Percentiles rank a stretch among this genome's conserved stretches.
These are phyloP conservation scores for Schwanniomyces vanrijiae DNA, from an alignment of 805 yeast species.

Conservation along the genomic window DNA sequence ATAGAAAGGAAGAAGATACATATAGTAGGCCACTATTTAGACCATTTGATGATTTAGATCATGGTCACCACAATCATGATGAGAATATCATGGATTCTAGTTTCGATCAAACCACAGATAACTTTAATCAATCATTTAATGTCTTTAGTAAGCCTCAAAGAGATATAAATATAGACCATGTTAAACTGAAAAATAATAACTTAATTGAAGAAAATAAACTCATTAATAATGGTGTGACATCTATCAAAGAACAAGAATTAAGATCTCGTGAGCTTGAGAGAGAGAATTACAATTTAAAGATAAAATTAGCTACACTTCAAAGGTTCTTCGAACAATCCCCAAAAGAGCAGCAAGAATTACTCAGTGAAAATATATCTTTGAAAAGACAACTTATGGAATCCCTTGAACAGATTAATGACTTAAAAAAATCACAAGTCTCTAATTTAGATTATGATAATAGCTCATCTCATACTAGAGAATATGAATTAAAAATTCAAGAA, in stretches of 20 bases:
- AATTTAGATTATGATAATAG: conserved; percentile 11
- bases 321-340: conserved; percentile 45
- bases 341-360: conserved; percentile 34
- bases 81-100: conserved; percentile 10
- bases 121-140: conserved; percentile 14
- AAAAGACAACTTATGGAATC: conserved; percentile 23
- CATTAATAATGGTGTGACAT: conserved; percentile 11
- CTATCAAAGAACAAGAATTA: conserved; percentile 21
- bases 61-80: background rate
- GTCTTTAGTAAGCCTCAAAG: conserved; percentile 4
- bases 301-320: conserved; percentile 42
- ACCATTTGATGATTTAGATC: conserved; percentile 1
- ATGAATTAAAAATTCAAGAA: conserved; percentile 2
- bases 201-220: conserved; percentile 3
- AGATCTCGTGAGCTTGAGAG: conserved; percentile 28
- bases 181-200: background rate
- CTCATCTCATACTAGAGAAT: background rate
- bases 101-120: conserved; percentile 15
- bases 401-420: conserved; percentile 10
- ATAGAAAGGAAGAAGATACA: background rate
- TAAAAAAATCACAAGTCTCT: conserved; percentile 7
- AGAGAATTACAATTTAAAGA: conserved; percentile 45
- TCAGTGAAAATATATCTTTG: conserved; percentile 37
- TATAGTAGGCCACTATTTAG: conserved; percentile 5
- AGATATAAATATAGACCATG: background rate